Evolutionary conservation across 495 filamentous ascomycete species (phyloP).

Genomic region (Penicillium pancosmium): DNA sequence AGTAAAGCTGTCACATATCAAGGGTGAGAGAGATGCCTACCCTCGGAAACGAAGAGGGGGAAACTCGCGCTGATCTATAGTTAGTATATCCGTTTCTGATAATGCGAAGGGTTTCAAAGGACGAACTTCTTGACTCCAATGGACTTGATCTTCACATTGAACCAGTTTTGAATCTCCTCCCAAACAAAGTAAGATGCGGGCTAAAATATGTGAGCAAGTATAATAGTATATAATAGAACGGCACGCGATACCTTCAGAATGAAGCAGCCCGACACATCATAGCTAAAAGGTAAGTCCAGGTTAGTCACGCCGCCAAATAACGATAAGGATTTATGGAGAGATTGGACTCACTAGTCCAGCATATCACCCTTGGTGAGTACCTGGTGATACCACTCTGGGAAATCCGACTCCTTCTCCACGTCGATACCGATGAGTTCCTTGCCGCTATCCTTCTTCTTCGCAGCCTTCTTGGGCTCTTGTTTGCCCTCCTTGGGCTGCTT

Average conservation of each 20-base stretch:
- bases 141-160: conserved; percentile 76
- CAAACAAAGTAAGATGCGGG: conserved; percentile 85
- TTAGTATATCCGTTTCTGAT: neutral
- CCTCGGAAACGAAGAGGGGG: conserved; percentile 85
- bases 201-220: conserved; percentile 26
- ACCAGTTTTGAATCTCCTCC: conserved; percentile 89
- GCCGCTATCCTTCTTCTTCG: conserved; percentile 55
- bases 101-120: neutral
- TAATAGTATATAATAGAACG: neutral
- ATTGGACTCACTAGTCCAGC: conserved; percentile 66
- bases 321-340: conserved; percentile 13
- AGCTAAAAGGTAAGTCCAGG: neutral
- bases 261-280: conserved; percentile 93
- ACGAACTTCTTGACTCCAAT: conserved; percentile 8
- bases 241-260: conserved; percentile 68
- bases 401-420: conserved; percentile 79
- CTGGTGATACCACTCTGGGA: conserved; percentile 81
- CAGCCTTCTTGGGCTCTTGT: conserved; percentile 46
- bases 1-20: neutral
- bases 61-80: conserved; percentile 70
- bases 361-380: conserved; percentile 93
- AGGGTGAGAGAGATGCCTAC: neutral
- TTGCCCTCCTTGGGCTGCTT: conserved; percentile 30
- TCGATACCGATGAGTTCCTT: conserved; percentile 83
- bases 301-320: neutral